Evolutionary conservation across 306 rosid species (phyloP), one percentile per base, ranked within the genome.

Genomic region (Rosa multiflora): DNA sequence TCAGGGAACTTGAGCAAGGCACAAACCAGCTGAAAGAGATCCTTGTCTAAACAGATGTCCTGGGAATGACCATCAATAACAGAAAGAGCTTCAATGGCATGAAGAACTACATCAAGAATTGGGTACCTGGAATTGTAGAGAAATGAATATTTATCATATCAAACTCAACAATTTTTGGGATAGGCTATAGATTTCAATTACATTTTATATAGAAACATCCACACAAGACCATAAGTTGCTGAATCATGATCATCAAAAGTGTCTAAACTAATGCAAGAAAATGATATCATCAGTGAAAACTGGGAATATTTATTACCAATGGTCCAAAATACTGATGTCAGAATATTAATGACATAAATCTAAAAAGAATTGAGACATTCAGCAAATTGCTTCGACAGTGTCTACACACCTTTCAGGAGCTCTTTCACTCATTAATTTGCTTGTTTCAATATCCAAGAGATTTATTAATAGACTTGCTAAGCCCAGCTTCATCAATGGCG

Each of bases 401-500:
- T 58, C 32, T 29, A 29, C 20, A 63, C 82, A 95, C 99, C 99
- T 95, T 83, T 92, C 97, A 47, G 89, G 82, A 23, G 70, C 80
- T 86, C 93, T 85, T 86, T 92, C 97, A 73, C 67, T 84, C 72
- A 4, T 71, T 80, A 89, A 77, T 78, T 82, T 86, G 85, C 83
- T 78, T 80, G 84, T 85, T 91, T 95, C 99, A 80, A 79, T 86
- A 78, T 79, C 82, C 86, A 92, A 86, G 67, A 92, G 95, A 81
- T 56, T 88, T 78, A 88, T 81, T 87, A 95, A 79, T 79, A 86
- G 68, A 84, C 82, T 91, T 76, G 92, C 74, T 79, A 92, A 88
- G 78, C 99, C 97, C 88, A 91, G 89, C 88, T 86, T 90, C 93
- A 89, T 87, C 82, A 92, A 64, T 73, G 88, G 84, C 35, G 90